Evolutionary conservation across 768 basidiomycete genomes (phyloP), one percentile per base, ranked within the genome.

Genomic region (Crucibulum laeve): DNA sequence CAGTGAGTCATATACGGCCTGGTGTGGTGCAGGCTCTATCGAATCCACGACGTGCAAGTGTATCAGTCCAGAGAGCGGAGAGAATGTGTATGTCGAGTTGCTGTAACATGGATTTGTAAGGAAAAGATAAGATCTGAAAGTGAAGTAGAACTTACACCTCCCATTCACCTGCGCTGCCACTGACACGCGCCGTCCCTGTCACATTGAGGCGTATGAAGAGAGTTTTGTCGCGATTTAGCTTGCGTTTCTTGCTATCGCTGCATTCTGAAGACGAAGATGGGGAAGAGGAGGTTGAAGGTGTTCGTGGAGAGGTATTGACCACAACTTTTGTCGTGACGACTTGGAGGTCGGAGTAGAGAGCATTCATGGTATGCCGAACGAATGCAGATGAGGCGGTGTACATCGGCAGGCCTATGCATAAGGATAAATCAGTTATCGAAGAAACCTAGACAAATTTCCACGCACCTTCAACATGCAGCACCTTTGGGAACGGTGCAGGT

Each of bases 21-120:
- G 70, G 53, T 87, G 84, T 3, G 88, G 88, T 1, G 82, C 81
- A 0, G 88, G 88, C 35, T 81, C 75, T 37, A 91, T 89, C n/a
- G 82, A 82, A 55, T 90, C 77, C 38, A 91, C 68, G 37, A 67
- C 67, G 55, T 91, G 88, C 38, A 69, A 52, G 38, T 78, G 61
- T 43, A 91, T 80, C 32, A 81, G 71, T 4, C 84, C 88, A 0
- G 76, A 76, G 18, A 62, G 41, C 0, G 85, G 83, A 2, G 86
- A 87, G 59, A 90, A 89, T 1, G 68, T 65, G 60, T 91, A 91
- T 21, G 82, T 86, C 39, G 80, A 86, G 53, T 79, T 71, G 30
- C 87, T 87, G 37, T 25, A 15, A 33, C 11, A 32, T 10, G 2
- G n/a, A 22, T 23, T 22, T 43, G 21, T 17, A 22, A 45, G 47